Conservation (phyloP, 345 rosid genomes). For the Camelina hispida region DNA sequence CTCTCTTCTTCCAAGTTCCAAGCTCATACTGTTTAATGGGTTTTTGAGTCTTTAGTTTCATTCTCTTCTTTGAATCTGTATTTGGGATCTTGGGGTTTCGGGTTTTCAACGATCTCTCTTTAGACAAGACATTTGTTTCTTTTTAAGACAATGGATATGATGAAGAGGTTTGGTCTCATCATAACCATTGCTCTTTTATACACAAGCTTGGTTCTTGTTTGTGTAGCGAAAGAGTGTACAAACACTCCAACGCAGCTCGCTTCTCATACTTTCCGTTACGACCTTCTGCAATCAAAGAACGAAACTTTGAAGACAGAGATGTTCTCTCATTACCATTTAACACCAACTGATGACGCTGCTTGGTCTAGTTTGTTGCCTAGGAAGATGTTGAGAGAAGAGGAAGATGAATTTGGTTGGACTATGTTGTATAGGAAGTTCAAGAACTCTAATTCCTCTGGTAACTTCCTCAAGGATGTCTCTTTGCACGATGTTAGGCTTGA, state of each 20-base stretch:
- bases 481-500: conserved; percentile 83
- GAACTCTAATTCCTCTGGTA: conserved; percentile 46
- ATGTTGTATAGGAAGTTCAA: conserved; percentile 74
- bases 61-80: conserved; percentile 16
- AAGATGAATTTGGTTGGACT: conserved; percentile 71
- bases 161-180: conserved; percentile 36
- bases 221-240: conserved; percentile 80
- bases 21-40: conserved; percentile 11
- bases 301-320: conserved; percentile 69
- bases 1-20: conserved; percentile 1
- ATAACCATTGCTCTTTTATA: conserved; percentile 17
- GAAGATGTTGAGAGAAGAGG: conserved; percentile 68
- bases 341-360: conserved; percentile 79
- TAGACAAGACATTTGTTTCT: background rate
- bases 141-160: conserved; percentile 6
- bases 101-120: conserved; percentile 7
- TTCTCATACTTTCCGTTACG: conserved; percentile 75
- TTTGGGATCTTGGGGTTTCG: conserved; percentile 23
- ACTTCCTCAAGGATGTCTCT: conserved; percentile 74
- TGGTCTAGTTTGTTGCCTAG: conserved; percentile 83
- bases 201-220: conserved; percentile 33
- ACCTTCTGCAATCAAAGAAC: conserved; percentile 64
- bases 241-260: conserved; percentile 68
- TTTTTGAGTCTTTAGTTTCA: conserved; percentile 11
- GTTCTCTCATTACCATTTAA: conserved; percentile 81